phyloP scores from a whole-genome alignment of 208 protist genomes.

The Strigomonas culicis region DNA sequence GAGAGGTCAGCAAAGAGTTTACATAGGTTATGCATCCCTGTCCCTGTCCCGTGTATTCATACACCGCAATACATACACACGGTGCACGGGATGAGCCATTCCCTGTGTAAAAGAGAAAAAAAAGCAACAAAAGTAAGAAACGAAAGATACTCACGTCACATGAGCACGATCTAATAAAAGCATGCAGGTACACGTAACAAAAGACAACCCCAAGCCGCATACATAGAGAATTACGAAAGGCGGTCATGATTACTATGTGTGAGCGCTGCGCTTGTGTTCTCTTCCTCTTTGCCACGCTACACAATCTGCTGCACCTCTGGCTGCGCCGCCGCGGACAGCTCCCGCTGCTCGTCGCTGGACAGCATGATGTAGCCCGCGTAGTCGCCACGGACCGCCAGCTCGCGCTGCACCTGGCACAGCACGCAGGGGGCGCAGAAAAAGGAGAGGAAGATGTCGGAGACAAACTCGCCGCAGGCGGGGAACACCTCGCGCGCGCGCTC shows the following conservation, averaged over 20 bases:
- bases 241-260: no score
- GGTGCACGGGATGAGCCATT: not conserved
- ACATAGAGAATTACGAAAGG: no score
- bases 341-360: not conserved
- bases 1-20: no score
- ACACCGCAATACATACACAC: not conserved
- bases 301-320: not conserved
- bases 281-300: not conserved
- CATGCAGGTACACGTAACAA: no score
- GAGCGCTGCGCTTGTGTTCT: no score
- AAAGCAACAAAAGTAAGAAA: not conserved
- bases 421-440: not conserved
- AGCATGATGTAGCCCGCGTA: not conserved
- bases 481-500: no score
- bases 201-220: no score
- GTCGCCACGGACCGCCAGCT: not conserved
- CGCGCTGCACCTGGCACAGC: slow-evolving; percentile 1
- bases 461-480: not conserved
- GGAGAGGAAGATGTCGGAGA: not conserved
- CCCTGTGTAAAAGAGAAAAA: not conserved
- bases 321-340: not conserved
- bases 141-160: not conserved
- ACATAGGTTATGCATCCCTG: no score
- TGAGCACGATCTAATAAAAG: no score
- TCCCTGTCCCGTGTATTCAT: no score